Percentiles rank a stretch among this genome's conserved stretches.
These are phyloP conservation scores for Oenanthe sinensis DNA, from an alignment of 129 eudicot species.

Conservation along the genomic window DNA sequence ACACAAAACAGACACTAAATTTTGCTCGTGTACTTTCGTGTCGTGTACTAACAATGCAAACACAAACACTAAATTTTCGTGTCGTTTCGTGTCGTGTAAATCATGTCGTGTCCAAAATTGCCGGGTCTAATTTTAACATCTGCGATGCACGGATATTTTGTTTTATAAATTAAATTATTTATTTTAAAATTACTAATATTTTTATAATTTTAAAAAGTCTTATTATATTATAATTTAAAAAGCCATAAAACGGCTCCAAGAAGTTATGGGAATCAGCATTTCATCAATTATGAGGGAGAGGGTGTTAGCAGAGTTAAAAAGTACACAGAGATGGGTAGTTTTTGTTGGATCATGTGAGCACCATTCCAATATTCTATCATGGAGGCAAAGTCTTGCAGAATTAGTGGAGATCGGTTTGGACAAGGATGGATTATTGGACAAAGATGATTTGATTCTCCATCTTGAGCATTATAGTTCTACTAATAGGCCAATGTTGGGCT, in stretches of 20 bases:
- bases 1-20: no score
- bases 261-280: slow-evolving; percentile 56
- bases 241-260: slow-evolving; percentile 87
- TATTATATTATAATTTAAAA: no score
- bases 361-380: slow-evolving; percentile 75
- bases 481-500: slow-evolving; percentile 59
- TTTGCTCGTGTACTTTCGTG: no score
- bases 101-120: no score
- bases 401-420: slow-evolving; percentile 69
- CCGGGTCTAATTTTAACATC: no score
- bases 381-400: slow-evolving; percentile 75
- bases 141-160: no score
- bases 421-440: slow-evolving; percentile 38
- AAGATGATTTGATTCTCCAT: slow-evolving; percentile 31
- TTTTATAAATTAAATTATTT: no score
- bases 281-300: slow-evolving; percentile 46
- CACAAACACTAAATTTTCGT: no score
- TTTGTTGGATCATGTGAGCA: slow-evolving; percentile 81
- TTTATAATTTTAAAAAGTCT: no score
- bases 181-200: no score
- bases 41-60: no score
- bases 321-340: slow-evolving; percentile 74
- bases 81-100: no score
- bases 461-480: slow-evolving; percentile 24
- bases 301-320: slow-evolving; percentile 23